Percentiles rank a stretch among this genome's conserved stretches.
These are phyloP conservation scores for Podaxis sp. DNA, from an alignment of 768 basidiomycete species.

Conservation along the genomic window DNA sequence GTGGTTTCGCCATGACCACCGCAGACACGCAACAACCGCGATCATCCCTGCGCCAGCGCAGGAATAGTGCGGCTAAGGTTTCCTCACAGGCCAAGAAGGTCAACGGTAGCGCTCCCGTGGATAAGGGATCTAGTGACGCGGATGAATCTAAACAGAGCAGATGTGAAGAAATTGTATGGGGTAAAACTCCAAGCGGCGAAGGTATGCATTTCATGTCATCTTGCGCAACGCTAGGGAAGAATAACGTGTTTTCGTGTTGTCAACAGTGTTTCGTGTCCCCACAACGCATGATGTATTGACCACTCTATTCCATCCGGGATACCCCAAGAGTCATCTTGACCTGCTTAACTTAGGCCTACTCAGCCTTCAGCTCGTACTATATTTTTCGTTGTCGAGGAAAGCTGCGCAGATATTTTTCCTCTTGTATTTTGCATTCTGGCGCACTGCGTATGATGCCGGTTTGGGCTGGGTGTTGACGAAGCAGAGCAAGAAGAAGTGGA, in stretches of 20 bases:
- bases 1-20: neutral
- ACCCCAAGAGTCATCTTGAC: slow-evolving; percentile 89
- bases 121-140: slow-evolving; percentile 15
- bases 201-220: slow-evolving; percentile 42
- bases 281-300: slow-evolving; percentile 91
- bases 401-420: slow-evolving; percentile 72
- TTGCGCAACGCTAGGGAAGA: slow-evolving; percentile 8
- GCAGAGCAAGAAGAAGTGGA: slow-evolving; percentile 95
- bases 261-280: slow-evolving; percentile 85
- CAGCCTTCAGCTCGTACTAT: slow-evolving; percentile 75
- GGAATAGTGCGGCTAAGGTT: slow-evolving; percentile 8
- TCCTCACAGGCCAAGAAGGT: neutral
- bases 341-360: slow-evolving; percentile 80
- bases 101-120: slow-evolving; percentile 13
- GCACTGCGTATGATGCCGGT: slow-evolving; percentile 88
- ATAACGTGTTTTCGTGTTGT: slow-evolving; percentile 13
- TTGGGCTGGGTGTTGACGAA: slow-evolving; percentile 92
- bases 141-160: slow-evolving; percentile 16
- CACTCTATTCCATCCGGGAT: slow-evolving; percentile 76
- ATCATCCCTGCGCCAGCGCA: slow-evolving; percentile 36
- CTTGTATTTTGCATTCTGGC: slow-evolving; percentile 91
- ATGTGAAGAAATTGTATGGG: slow-evolving; percentile 72
- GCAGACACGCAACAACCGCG: slow-evolving; percentile 17
- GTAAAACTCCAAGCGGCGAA: slow-evolving; percentile 80
- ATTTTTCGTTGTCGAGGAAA: slow-evolving; percentile 58